Evolutionary conservation across 169 alveolate genomes (phyloP).

Genomic region (Amoebophrya sp.): DNA sequence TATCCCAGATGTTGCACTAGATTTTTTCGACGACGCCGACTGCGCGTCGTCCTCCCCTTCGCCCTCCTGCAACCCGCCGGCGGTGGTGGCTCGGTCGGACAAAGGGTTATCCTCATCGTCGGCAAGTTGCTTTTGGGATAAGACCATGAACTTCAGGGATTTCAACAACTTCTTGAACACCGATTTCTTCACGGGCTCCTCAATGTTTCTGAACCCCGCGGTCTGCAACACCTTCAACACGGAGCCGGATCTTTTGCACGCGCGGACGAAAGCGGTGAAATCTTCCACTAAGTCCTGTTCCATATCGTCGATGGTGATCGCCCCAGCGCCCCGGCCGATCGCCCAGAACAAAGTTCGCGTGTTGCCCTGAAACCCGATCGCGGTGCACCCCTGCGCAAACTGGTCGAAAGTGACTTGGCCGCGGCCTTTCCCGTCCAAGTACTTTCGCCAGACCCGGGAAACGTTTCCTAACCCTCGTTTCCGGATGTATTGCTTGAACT

Average conservation of each 20-base stretch:
- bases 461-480: background rate
- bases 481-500: background rate
- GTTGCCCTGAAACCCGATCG: background rate
- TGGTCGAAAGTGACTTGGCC: background rate
- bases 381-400: background rate
- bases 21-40: too few relatives aligned
- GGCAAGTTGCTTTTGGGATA: too few relatives aligned
- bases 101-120: too few relatives aligned
- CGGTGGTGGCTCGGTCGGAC: too few relatives aligned
- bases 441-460: background rate
- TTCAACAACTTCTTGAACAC: background rate
- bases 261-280: background rate
- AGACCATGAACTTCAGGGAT: background rate
- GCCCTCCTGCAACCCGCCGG: too few relatives aligned
- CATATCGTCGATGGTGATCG: background rate
- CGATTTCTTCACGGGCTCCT: background rate
- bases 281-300: background rate
- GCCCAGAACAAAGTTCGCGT: background rate
- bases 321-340: background rate
- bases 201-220: background rate
- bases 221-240: background rate
- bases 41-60: too few relatives aligned
- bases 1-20: too few relatives aligned
- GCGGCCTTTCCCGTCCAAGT: background rate
- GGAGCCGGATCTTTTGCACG: background rate